These are phyloP conservation scores for Coprinopsis strossmayeri DNA, from an alignment of 768 basidiomycete genomes.

Conservation along the genomic window DNA sequence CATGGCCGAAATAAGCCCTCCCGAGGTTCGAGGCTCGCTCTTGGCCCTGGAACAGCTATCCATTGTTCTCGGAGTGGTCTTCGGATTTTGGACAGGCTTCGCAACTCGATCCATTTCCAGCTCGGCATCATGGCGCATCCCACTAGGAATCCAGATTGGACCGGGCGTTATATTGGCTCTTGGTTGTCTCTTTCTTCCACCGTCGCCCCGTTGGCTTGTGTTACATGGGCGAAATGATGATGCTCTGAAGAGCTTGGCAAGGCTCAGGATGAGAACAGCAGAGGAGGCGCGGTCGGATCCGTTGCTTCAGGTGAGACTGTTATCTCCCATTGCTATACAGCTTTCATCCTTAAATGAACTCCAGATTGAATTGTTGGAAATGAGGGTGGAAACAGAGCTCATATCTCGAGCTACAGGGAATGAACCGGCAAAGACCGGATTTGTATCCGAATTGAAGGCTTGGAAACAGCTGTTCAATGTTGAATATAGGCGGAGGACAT, in stretches of 20 bases:
- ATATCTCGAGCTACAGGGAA: constrained; percentile 27
- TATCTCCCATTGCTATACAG: constrained; percentile 3
- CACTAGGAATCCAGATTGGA: constrained; percentile 62
- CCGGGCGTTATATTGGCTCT: constrained; percentile 62
- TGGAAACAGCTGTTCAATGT: constrained; percentile 54
- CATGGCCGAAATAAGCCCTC: constrained; percentile 81
- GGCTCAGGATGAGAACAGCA: constrained; percentile 40
- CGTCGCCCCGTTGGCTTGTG: constrained; percentile 56
- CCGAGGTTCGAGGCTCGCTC: constrained; percentile 72
- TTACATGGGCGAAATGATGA: constrained; percentile 49
- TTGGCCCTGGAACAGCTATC: constrained; percentile 76
- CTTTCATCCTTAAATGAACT: background rate
- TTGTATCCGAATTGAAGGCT: constrained; percentile 28
- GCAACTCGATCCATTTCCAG: constrained; percentile 60
- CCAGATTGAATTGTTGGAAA: constrained; percentile 71
- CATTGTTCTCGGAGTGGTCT: constrained; percentile 75
- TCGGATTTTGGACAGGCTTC: constrained; percentile 82
- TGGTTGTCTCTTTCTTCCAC: constrained; percentile 54
- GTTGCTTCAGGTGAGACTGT: constrained; percentile 36
- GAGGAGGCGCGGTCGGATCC: constrained; percentile 45
- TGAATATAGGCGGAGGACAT: constrained; percentile 54
- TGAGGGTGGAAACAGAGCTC: constrained; percentile 60
- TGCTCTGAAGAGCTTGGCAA: constrained; percentile 51
- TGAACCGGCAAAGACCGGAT: constrained; percentile 13
- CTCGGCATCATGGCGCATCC: constrained; percentile 71